Percentiles rank a stretch among this genome's conserved stretches.
Conservation (phyloP, 345 rosid species). For the Kandelia obovata region DNA sequence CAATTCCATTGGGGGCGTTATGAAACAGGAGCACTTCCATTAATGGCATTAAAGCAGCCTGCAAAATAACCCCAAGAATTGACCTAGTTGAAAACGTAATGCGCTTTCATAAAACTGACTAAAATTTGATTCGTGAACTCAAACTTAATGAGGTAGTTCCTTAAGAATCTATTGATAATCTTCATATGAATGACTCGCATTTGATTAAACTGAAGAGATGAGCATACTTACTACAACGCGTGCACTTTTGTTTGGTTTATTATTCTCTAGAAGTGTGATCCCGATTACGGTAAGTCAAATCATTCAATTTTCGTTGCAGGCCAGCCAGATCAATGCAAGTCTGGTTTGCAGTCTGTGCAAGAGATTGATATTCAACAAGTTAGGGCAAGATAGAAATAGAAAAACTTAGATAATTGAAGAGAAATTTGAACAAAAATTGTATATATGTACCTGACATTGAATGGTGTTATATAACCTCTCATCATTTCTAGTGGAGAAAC, state of each 20-base stretch:
- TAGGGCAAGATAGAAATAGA: not conserved
- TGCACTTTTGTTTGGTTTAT: too few relatives aligned
- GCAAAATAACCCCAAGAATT: too few relatives aligned
- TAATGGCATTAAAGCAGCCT: too few relatives aligned
- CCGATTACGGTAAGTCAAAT: constrained; percentile 4
- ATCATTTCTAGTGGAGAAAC: constrained; percentile 20
- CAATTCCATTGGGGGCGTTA: not conserved
- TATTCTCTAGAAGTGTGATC: not conserved
- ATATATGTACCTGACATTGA: constrained; percentile 32
- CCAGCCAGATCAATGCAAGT: constrained; percentile 13
- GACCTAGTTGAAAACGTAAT: too few relatives aligned
- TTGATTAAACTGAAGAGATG: too few relatives aligned
- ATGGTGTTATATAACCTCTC: constrained; percentile 17
- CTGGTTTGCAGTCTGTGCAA: constrained; percentile 22
- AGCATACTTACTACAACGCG: too few relatives aligned
- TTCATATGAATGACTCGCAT: too few relatives aligned
- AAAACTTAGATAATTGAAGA: not conserved
- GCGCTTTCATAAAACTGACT: too few relatives aligned
- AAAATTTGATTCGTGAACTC: too few relatives aligned
- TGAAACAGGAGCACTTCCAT: not conserved
- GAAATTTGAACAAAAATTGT: too few relatives aligned
- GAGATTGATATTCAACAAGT: not conserved
- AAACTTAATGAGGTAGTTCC: too few relatives aligned
- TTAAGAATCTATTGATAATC: too few relatives aligned
- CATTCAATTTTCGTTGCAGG: constrained; percentile 23